Conservation (phyloP, 1,139 yeast genomes). For the Diutina mesorugosa region DNA sequence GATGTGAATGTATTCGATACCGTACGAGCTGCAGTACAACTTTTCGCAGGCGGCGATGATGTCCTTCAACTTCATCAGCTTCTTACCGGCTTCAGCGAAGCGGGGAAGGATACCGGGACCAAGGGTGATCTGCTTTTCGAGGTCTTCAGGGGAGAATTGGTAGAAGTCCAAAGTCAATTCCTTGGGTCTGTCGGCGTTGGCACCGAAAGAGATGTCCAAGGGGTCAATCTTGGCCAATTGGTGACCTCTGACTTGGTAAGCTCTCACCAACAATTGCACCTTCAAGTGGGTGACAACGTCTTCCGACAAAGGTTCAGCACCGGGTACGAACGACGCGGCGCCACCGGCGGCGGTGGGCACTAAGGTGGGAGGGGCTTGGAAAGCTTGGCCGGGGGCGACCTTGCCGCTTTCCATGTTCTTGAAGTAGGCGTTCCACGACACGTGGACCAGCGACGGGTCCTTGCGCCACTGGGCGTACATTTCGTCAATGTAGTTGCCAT, state of each 20-base stretch:
- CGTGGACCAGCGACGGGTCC: slow-evolving; percentile 86
- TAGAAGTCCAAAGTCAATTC: slow-evolving; percentile 88
- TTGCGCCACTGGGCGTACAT: slow-evolving; percentile 92
- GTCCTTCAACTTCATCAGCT: slow-evolving; percentile 61
- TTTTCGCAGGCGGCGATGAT: slow-evolving; percentile 68
- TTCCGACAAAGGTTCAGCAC: slow-evolving; percentile 25
- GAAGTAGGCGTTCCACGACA: slow-evolving; percentile 95
- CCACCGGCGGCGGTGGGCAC: slow-evolving; percentile 70
- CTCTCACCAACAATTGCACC: slow-evolving; percentile 92
- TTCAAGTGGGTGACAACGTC: slow-evolving; percentile 84
- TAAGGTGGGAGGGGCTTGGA: slow-evolving; percentile 81
- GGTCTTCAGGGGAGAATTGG: slow-evolving; percentile 78
- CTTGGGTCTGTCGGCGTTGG: slow-evolving; percentile 48
- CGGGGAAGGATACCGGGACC: slow-evolving; percentile 98
- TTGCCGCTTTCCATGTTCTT: slow-evolving; percentile 71
- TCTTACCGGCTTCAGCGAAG: slow-evolving; percentile 60
- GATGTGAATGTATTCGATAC: slow-evolving; percentile 92
- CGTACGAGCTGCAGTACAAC: slow-evolving; percentile 80
- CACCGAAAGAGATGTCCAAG: slow-evolving; percentile 76
- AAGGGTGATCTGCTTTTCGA: slow-evolving; percentile 70
- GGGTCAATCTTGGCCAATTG: slow-evolving; percentile 94
- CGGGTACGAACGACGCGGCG: slow-evolving; percentile 40
- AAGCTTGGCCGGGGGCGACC: slow-evolving; percentile 59
- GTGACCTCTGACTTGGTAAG: slow-evolving; percentile 98
- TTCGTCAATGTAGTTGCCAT: slow-evolving; percentile 90